Percentiles rank a stretch among this genome's conserved stretches.
phyloP scores from a whole-genome alignment of 129 eudicot genomes.

The Lactuca saligna region DNA sequence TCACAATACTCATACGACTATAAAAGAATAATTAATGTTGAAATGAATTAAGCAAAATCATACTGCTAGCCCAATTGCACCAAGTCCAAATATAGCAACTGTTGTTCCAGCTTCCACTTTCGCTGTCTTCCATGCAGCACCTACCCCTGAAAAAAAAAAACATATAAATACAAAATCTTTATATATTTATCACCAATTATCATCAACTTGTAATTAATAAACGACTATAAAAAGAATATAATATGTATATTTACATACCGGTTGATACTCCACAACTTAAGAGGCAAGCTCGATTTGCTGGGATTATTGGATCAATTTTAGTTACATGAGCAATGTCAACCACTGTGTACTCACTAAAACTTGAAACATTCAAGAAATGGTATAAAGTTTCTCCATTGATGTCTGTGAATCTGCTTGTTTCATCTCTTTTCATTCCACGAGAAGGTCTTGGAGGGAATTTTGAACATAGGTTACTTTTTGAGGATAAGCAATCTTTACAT shows the following conservation, averaged over 20 bases:
- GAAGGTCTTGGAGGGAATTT: conserved; percentile 58
- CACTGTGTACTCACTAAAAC: conserved; percentile 87
- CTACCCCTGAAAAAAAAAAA: conserved; percentile 60
- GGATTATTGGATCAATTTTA: conserved; percentile 63
- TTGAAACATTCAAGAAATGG: conserved; percentile 70
- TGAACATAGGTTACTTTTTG: conserved; percentile 82
- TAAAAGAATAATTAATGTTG: not conserved
- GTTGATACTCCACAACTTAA: conserved; percentile 92
- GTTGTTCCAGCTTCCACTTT: conserved; percentile 81
- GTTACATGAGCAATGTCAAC: conserved; percentile 68
- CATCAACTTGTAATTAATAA: not conserved
- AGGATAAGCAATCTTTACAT: conserved; percentile 69
- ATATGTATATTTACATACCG: conserved; percentile 39
- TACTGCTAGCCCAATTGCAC: conserved; percentile 91
- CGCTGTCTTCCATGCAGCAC: conserved; percentile 93
- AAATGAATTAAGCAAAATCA: conserved; percentile 16
- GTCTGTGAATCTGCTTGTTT: conserved; percentile 84
- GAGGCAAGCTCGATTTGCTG: conserved; percentile 85
- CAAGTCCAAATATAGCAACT: conserved; percentile 85
- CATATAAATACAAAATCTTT: too few relatives aligned
- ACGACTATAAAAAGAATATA: not conserved
- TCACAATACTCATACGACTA: not conserved
- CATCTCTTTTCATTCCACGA: conserved; percentile 74
- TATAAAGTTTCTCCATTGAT: conserved; percentile 69
- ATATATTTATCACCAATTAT: too few relatives aligned